These are phyloP conservation scores for Rhytidiadelphus loreus DNA, from an alignment of 225 moss, liverwort and hornwort genomes.

Conservation along the genomic window DNA sequence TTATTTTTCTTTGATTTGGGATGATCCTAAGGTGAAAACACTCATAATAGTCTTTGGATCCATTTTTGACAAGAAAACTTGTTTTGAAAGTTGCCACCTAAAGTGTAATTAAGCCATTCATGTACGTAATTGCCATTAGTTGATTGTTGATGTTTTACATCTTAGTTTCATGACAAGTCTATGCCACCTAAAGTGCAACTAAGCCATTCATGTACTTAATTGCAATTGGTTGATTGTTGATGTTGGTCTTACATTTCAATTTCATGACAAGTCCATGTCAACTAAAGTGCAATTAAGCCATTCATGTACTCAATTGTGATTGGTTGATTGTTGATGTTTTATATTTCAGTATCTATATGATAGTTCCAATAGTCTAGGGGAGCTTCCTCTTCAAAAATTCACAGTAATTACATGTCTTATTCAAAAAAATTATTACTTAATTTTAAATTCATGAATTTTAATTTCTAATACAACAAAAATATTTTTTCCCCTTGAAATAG, in stretches of 20 bases:
- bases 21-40: not conserved
- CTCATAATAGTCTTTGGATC: accelerated
- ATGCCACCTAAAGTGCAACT: too few species aligned
- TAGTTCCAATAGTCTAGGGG: not conserved
- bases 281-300: too few species aligned
- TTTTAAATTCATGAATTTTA: not conserved
- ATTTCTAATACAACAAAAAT: not conserved
- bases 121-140: not conserved
- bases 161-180: not conserved
- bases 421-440: accelerated
- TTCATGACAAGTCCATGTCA: too few species aligned
- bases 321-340: too few species aligned
- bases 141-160: not conserved
- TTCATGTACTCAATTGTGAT: too few species aligned
- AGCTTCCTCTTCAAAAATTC: not conserved
- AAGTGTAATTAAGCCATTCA: not conserved
- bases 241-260: too few species aligned
- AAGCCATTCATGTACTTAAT: too few species aligned
- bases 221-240: too few species aligned
- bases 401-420: not conserved
- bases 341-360: too few species aligned
- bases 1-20: accelerated
- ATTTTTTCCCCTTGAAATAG: too few species aligned
- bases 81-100: not conserved
- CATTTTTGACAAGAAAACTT: not conserved